Evolutionary conservation across 2,329 filamentous ascomycete genomes (phyloP).

Genomic region (Colletotrichum sp.): DNA sequence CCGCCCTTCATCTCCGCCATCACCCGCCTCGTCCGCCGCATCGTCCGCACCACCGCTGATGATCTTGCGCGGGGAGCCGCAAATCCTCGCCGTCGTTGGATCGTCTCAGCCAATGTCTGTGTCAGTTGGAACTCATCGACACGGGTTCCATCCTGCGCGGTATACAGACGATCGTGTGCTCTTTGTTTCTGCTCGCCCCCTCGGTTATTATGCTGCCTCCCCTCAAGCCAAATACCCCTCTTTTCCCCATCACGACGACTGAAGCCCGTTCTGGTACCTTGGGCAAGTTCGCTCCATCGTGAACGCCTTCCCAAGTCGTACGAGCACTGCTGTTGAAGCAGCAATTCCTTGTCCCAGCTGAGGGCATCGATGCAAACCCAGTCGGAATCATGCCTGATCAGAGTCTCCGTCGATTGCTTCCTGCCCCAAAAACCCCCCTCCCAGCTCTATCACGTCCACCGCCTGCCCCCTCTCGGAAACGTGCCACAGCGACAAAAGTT

Average conservation of each 20-base stretch:
- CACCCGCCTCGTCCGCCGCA: background rate
- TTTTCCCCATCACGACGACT: background rate
- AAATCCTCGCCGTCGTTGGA: background rate
- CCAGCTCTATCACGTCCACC: background rate
- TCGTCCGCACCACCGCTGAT: background rate
- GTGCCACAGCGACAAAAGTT: slow-evolving; percentile 9
- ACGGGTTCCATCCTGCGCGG: background rate
- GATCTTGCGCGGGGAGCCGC: background rate
- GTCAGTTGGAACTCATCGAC: background rate
- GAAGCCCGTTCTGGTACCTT: background rate
- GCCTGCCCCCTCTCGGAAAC: background rate
- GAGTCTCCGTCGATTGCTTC: slow-evolving; percentile 4
- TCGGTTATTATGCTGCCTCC: slow-evolving; percentile 13
- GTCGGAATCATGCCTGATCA: slow-evolving; percentile 1
- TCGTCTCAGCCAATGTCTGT: background rate
- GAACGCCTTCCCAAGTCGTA: background rate
- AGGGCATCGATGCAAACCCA: background rate
- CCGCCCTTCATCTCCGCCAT: background rate
- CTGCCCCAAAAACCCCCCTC: background rate
- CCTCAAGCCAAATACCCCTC: slow-evolving; percentile 6
- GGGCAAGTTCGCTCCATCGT: background rate
- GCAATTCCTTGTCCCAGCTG: background rate
- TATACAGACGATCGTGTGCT: background rate
- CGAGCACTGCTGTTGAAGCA: background rate
- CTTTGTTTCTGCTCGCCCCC: background rate